Conservation (phyloP, 2,329 filamentous ascomycete genomes). For the Apiospora saccharicola region DNA sequence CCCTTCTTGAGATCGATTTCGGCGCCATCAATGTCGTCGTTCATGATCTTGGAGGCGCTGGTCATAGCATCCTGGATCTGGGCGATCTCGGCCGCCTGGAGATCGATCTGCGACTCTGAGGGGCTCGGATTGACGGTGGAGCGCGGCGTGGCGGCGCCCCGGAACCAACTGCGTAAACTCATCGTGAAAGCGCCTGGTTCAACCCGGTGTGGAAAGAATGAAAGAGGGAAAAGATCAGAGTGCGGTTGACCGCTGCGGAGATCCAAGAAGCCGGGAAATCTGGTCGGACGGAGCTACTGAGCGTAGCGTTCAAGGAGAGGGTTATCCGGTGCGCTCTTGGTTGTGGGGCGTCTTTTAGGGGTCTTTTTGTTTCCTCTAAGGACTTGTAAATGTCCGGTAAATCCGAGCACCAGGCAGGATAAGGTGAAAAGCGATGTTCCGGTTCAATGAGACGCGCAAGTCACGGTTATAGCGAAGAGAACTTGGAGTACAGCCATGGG, state of each 20-base stretch:
- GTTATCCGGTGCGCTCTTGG: neutral
- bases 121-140: constrained; percentile 43
- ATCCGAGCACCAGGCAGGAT: neutral
- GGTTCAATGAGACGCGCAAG: neutral
- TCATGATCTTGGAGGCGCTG: constrained; percentile 78
- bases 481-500: neutral
- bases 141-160: constrained; percentile 47
- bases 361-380: constrained; percentile 1
- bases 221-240: constrained; percentile 20
- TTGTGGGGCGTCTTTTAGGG: constrained; percentile 13
- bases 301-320: constrained; percentile 5
- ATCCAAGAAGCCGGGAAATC: constrained; percentile 9
- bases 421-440: neutral
- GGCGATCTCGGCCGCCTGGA: constrained; percentile 54
- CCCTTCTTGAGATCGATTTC: constrained; percentile 75
- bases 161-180: constrained; percentile 60
- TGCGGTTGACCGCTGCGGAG: neutral
- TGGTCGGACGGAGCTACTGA: constrained; percentile 12
- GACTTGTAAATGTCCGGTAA: constrained; percentile 6
- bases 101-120: constrained; percentile 42
- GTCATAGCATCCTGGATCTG: constrained; percentile 67
- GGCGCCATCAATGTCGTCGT: constrained; percentile 88
- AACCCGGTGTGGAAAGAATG: constrained; percentile 1
- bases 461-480: neutral
- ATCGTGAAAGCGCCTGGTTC: constrained; percentile 47